Base-by-base conservation (phyloP, 2,329 filamentous ascomycete species). In the Fusarium secorum region DNA sequence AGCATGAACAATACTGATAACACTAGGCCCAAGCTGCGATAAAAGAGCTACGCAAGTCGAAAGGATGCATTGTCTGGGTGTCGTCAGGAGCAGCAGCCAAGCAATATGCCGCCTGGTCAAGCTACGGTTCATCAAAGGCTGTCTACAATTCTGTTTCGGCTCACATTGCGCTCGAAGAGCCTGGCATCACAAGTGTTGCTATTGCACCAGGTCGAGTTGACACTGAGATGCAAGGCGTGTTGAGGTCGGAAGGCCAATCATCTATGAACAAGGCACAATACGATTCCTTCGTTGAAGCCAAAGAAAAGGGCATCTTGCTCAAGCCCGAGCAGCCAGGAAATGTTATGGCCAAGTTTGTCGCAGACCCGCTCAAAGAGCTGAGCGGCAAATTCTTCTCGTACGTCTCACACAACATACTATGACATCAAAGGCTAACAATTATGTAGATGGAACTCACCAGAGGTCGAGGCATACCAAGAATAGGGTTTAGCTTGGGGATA, bases 211-310 rank as follows among this genome's bases (percentile, higher is more conserved):
- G 95, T 5, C 89, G 93, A 48, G 91, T 97, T 11, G 92, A 97
- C 77, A 98, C 95, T 0, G 91, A 91, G 55, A 98, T 98, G 95
- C 95, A 97, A 79, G 86, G 86, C n/a, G 87, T 92, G 62, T 88
- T 99, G 62, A 86, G 96, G 54, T 90, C 94, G 49, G 78, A 81
- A 7, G 87, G 85, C 45, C 79, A 81, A 39, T 77, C 78, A 4
- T 80, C 79, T 58, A 90, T 90, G 88, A 76, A 84, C 53, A 78
- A 83, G 58, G 78, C 82, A 11, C 87, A 89, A 63, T 91, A 96
- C 79, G 84, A 86, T 11, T 84, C 82, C 32, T 98, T 98, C 75
- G 84, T 88, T 17, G 84, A 88, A 2, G 86, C 92, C 20, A 91
- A 94, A 78, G 86, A 89, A 71, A 85, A 87, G 10, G 94, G 94